phyloP scores from a whole-genome alignment of 768 basidiomycete species.

The Hypholoma sublateritium region DNA sequence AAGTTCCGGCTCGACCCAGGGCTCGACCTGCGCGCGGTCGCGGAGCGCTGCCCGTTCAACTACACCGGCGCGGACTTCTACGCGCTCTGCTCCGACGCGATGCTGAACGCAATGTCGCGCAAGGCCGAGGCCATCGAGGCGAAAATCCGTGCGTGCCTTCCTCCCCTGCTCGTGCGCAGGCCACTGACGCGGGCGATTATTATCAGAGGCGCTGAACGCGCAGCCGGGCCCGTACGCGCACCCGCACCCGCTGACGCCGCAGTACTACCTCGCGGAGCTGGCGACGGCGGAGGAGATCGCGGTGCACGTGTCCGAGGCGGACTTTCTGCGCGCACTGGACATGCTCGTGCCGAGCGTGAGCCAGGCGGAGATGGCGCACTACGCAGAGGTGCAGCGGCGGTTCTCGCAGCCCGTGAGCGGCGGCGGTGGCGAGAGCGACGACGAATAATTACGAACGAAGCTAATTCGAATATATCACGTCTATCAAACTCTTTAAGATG shows the following conservation, averaged over 20 bases:
- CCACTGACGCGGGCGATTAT: not conserved
- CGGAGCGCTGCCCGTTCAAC: slow-evolving; percentile 82
- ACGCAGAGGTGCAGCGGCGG: slow-evolving; percentile 65
- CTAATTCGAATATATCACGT: too few relatives aligned
- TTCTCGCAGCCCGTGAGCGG: slow-evolving; percentile 45
- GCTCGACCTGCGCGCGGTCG: slow-evolving; percentile 62
- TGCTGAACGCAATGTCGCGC: slow-evolving; percentile 91
- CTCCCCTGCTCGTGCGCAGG: not conserved
- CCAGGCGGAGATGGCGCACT: slow-evolving; percentile 83
- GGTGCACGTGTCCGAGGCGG: slow-evolving; percentile 70
- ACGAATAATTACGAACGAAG: too few relatives aligned
- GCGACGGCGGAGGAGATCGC: slow-evolving; percentile 67
- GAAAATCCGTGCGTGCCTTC: slow-evolving; percentile 57
- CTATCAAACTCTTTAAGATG: too few relatives aligned
- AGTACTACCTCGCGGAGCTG: slow-evolving; percentile 88
- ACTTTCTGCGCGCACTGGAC: slow-evolving; percentile 74
- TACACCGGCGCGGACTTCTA: slow-evolving; percentile 99
- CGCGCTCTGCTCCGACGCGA: slow-evolving; percentile 94
- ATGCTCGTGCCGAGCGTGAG: slow-evolving; percentile 83
- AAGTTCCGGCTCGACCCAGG: slow-evolving; percentile 82
- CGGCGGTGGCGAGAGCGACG: too few relatives aligned
- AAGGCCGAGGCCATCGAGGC: slow-evolving; percentile 79
- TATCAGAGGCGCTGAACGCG: slow-evolving; percentile 50
- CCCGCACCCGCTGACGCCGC: slow-evolving; percentile 75
- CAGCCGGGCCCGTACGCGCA: slow-evolving; percentile 41